Conservation (phyloP, 345 rosid species). For the Pugionium cornutum region DNA sequence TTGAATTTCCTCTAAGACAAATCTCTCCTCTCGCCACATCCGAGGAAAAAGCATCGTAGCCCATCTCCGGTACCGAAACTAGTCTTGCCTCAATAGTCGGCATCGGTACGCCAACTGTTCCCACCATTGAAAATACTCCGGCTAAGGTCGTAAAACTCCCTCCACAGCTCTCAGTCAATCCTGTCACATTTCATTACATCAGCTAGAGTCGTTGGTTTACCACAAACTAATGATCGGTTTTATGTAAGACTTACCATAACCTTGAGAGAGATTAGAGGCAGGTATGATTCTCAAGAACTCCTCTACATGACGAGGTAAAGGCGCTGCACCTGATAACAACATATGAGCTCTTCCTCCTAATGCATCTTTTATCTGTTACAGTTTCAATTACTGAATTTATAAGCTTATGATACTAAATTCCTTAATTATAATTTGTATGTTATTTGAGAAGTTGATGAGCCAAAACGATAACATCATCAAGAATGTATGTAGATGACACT, state of each 20-base stretch:
- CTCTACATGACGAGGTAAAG: constrained; percentile 84
- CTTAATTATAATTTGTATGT: too few relatives aligned
- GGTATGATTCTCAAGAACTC: constrained; percentile 83
- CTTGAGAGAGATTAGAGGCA: constrained; percentile 82
- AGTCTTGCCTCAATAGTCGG: constrained; percentile 89
- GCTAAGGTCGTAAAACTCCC: constrained; percentile 84
- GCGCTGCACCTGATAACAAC: constrained; percentile 92
- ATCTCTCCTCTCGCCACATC: constrained; percentile 77
- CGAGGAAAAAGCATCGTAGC: constrained; percentile 74
- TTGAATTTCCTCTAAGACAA: constrained; percentile 71
- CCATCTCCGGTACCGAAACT: constrained; percentile 92
- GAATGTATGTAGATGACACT: too few relatives aligned
- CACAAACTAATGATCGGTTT: not conserved
- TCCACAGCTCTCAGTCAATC: constrained; percentile 90
- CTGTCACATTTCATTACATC: constrained; percentile 35
- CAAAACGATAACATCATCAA: too few relatives aligned
- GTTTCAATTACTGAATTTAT: constrained; percentile 1
- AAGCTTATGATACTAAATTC: too few relatives aligned
- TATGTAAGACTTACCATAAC: constrained; percentile 63
- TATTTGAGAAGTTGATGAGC: not conserved
- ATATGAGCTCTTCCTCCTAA: constrained; percentile 79
- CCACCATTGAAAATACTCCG: constrained; percentile 75
- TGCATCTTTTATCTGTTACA: constrained; percentile 65
- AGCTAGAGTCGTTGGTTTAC: not conserved
- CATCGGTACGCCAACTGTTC: constrained; percentile 93